Percentiles rank a stretch among this genome's conserved stretches.
Evolutionary conservation across 2,329 filamentous ascomycete species (phyloP).

Genomic region (Tolypocladium guangdongense): DNA sequence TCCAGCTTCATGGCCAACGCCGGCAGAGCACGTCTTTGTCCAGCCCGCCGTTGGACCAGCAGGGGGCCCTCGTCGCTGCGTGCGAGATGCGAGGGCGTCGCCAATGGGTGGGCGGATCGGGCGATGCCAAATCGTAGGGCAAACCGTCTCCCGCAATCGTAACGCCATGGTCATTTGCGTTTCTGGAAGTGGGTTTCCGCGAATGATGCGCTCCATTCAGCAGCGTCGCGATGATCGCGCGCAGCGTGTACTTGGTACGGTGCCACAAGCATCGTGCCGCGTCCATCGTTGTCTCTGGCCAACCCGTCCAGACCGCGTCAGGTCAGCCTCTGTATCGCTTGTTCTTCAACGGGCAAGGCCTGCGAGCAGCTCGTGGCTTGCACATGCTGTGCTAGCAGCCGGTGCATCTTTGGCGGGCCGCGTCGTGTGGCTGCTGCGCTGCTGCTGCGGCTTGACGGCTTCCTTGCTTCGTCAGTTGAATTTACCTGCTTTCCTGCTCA

Average conservation of each 20-base stretch:
- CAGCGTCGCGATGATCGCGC: not conserved
- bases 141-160: not conserved
- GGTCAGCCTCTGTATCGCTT: not conserved
- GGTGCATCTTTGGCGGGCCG: not conserved
- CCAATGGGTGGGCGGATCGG: not conserved
- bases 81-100: not conserved
- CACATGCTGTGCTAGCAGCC: not conserved
- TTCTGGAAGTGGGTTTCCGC: not conserved
- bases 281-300: too few species aligned
- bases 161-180: not conserved
- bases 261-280: not conserved
- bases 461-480: not conserved
- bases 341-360: not conserved
- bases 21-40: not conserved
- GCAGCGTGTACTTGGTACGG: not conserved
- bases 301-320: too few species aligned
- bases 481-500: not conserved
- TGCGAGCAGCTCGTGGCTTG: too few species aligned
- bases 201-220: not conserved
- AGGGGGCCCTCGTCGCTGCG: not conserved
- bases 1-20: not conserved
- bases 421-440: not conserved
- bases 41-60: not conserved
- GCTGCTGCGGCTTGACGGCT: not conserved
- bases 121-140: not conserved